Conservation (phyloP, 2,329 filamentous ascomycete species). For the Scedosporium dehoogii region DNA sequence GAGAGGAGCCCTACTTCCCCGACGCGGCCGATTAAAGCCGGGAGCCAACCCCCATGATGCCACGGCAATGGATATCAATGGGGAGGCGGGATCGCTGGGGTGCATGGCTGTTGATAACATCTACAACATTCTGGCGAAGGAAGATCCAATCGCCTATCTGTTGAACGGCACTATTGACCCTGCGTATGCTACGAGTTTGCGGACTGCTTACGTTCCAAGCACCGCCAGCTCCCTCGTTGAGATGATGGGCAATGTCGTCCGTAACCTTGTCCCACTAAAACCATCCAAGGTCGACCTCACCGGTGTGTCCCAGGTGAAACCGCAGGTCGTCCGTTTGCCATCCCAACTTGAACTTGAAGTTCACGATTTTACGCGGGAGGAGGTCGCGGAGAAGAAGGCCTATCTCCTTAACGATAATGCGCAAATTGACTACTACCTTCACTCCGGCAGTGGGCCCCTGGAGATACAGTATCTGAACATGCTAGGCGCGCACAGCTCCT, state of each 20-base stretch:
- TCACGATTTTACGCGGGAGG: conserved; percentile 87
- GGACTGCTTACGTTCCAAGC: conserved; percentile 68
- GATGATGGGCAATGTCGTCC: conserved; percentile 53
- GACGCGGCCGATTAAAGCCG: conserved; percentile 65
- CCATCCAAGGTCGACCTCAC: background rate
- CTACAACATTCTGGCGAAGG: conserved; percentile 75
- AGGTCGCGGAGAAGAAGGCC: conserved; percentile 82
- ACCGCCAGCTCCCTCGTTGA: conserved; percentile 56
- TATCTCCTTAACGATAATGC: conserved; percentile 90
- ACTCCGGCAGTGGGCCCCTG: conserved; percentile 73
- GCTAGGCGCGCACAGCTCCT: conserved; percentile 89
- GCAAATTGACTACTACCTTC: conserved; percentile 84
- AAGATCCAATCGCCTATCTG: conserved; percentile 76
- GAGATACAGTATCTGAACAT: conserved; percentile 97
- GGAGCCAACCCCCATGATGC: conserved; percentile 57
- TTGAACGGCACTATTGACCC: conserved; percentile 85
- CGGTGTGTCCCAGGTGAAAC: conserved; percentile 14
- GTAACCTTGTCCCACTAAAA: conserved; percentile 45
- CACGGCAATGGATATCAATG: conserved; percentile 52
- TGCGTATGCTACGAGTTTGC: conserved; percentile 66
- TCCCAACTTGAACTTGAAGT: conserved; percentile 83
- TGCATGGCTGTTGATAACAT: conserved; percentile 92
- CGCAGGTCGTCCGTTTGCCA: conserved; percentile 36
- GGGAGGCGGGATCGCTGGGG: conserved; percentile 71
- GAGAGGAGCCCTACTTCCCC: conserved; percentile 59